Evolutionary conservation across 73 alveolate species (phyloP).

Genomic region (Paramecium octaurelia): DNA sequence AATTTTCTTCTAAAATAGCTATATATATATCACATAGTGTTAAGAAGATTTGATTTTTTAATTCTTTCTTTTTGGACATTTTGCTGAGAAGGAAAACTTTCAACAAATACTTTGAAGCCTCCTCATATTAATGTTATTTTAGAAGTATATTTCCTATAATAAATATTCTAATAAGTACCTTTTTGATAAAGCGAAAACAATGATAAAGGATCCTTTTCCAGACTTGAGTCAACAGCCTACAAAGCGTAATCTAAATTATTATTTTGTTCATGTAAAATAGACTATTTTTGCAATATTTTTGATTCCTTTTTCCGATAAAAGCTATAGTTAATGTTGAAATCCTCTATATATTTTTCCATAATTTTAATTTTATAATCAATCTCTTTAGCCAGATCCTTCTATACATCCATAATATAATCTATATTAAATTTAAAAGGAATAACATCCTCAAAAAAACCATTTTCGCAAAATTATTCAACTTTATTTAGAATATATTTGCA

Average conservation of each 20-base stretch:
- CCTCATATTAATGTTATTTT: background rate
- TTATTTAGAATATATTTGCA: background rate
- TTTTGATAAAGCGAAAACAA: background rate
- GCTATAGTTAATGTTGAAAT: background rate
- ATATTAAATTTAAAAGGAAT: background rate
- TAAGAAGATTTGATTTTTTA: background rate
- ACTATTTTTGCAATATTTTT: background rate
- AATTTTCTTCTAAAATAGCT: background rate
- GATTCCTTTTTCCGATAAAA: background rate
- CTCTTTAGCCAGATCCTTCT: background rate
- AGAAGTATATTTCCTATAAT: background rate
- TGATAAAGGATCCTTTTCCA: background rate
- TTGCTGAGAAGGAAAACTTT: background rate
- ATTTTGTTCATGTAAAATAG: background rate
- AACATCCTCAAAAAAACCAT: background rate
- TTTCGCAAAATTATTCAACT: background rate
- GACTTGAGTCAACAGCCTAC: background rate
- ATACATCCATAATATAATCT: background rate
- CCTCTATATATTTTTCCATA: background rate
- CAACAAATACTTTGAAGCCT: background rate
- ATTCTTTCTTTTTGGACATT: background rate
- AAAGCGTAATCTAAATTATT: background rate
- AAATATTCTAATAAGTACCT: background rate
- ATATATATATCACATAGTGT: background rate
- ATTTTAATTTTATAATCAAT: background rate